Percentiles rank a stretch among this genome's conserved stretches.
Evolutionary conservation across 169 alveolate species (phyloP).

Genomic region (Plasmodium falciparum): DNA sequence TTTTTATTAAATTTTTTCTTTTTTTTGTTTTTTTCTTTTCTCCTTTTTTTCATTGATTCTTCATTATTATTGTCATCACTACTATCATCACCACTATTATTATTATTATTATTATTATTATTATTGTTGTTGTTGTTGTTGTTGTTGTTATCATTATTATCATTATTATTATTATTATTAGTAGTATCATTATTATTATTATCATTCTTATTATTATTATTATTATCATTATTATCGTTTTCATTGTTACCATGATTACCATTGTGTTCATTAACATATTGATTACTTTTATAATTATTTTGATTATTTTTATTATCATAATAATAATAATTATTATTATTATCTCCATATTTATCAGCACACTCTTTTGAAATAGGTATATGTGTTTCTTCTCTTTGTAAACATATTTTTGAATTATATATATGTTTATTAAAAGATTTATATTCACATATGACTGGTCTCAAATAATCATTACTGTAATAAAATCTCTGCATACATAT

Average conservation of each 20-base stretch:
- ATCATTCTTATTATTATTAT: slow-evolving; percentile 11
- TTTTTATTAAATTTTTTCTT: neutral
- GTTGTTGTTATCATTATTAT: neutral
- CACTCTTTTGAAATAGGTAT: too few species aligned
- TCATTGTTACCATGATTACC: neutral
- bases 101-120: slow-evolving; percentile 6
- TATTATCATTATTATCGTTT: slow-evolving; percentile 7
- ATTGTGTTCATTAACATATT: neutral
- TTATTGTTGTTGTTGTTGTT: neutral
- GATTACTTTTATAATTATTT: neutral
- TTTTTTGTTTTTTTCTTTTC: too few species aligned
- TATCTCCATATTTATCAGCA: too few species aligned
- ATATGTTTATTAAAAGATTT: too few species aligned
- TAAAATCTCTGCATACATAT: too few species aligned
- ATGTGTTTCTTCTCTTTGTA: too few species aligned
- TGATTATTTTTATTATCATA: too few species aligned
- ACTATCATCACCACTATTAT: slow-evolving; percentile 6
- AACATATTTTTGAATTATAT: too few species aligned
- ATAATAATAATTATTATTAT: too few species aligned
- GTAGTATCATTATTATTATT: neutral
- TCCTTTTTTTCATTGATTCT: too few species aligned
- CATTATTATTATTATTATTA: slow-evolving; percentile 6
- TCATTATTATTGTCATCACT: slow-evolving; percentile 3
- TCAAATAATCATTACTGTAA: too few species aligned
- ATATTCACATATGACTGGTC: too few species aligned